These are phyloP conservation scores for Metschnikowia cerradonensis DNA, from an alignment of 805 yeast species.

Conservation along the genomic window DNA sequence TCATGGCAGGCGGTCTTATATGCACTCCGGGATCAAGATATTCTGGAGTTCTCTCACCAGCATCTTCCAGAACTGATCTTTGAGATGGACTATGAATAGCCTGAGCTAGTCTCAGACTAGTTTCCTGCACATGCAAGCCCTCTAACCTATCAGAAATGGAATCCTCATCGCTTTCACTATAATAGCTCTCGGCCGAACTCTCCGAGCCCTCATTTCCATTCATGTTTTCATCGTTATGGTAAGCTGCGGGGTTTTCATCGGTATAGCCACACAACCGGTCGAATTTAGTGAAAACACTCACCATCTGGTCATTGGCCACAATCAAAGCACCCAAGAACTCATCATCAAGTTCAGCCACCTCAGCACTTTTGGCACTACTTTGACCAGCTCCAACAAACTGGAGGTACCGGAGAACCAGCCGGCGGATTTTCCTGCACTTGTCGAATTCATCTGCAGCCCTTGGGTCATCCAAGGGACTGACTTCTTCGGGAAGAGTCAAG, in stretches of 20 bases:
- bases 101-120: slow-evolving; percentile 10
- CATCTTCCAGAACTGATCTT: no score
- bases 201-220: not conserved
- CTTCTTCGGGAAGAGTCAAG: slow-evolving; percentile 39
- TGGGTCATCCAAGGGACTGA: slow-evolving; percentile 59
- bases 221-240: not conserved
- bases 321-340: slow-evolving; percentile 84
- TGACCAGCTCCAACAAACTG: slow-evolving; percentile 66
- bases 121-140: slow-evolving; percentile 12
- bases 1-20: slow-evolving; percentile 2
- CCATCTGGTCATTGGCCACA: slow-evolving; percentile 87
- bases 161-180: slow-evolving; percentile 33
- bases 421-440: slow-evolving; percentile 67
- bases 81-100: slow-evolving; percentile 22
- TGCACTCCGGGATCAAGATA: not conserved
- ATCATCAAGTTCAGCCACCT: slow-evolving; percentile 47
- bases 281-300: slow-evolving; percentile 62
- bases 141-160: slow-evolving; percentile 9
- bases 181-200: slow-evolving; percentile 33
- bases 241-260: slow-evolving; percentile 14
- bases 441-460: slow-evolving; percentile 65
- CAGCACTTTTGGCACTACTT: slow-evolving; percentile 24
- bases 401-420: slow-evolving; percentile 74
- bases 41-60: not conserved
- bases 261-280: slow-evolving; percentile 50